Evolutionary conservation across 2,329 filamentous ascomycete species (phyloP).

Genomic region (Ophiostoma ips): DNA sequence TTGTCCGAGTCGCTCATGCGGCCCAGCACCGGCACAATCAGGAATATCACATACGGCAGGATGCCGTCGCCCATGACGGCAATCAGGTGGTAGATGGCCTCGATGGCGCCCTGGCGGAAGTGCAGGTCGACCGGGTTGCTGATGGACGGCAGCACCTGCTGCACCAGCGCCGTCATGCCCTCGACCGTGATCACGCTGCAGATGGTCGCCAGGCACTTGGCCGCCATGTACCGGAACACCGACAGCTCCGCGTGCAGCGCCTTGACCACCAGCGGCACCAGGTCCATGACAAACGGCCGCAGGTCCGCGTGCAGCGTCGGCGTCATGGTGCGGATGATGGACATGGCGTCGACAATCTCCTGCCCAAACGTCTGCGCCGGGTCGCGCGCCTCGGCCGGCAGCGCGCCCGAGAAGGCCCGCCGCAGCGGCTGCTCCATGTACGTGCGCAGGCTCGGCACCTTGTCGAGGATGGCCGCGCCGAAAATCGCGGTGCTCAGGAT

Average conservation of each 20-base stretch:
- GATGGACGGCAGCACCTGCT: constrained; percentile 83
- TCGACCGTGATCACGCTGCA: constrained; percentile 93
- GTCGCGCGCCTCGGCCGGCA: constrained; percentile 61
- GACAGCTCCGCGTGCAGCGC: constrained; percentile 79
- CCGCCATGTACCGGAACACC: constrained; percentile 89
- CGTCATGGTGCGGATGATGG: constrained; percentile 79
- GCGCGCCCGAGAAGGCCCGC: constrained; percentile 55
- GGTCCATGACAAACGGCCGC: constrained; percentile 64
- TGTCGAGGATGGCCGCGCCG: constrained; percentile 61
- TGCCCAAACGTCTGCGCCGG: constrained; percentile 68
- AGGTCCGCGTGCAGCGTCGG: constrained; percentile 71
- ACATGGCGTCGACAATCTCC: constrained; percentile 86
- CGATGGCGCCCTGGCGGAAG: constrained; percentile 83
- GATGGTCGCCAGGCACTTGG: constrained; percentile 92
- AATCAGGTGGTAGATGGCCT: constrained; percentile 92
- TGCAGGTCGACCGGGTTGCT: constrained; percentile 80
- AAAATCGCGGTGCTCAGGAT: constrained; percentile 72
- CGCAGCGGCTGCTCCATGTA: constrained; percentile 73
- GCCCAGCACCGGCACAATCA: constrained; percentile 91
- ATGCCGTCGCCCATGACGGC: constrained; percentile 97
- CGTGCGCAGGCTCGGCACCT: constrained; percentile 64
- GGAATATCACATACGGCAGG: constrained; percentile 93
- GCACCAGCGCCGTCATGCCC: constrained; percentile 90
- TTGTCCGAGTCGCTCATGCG: constrained; percentile 98
- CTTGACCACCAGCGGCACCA: constrained; percentile 76